Conservation (phyloP, 2,329 filamentous ascomycete species). For the Botryotinia narcissicola region DNA sequence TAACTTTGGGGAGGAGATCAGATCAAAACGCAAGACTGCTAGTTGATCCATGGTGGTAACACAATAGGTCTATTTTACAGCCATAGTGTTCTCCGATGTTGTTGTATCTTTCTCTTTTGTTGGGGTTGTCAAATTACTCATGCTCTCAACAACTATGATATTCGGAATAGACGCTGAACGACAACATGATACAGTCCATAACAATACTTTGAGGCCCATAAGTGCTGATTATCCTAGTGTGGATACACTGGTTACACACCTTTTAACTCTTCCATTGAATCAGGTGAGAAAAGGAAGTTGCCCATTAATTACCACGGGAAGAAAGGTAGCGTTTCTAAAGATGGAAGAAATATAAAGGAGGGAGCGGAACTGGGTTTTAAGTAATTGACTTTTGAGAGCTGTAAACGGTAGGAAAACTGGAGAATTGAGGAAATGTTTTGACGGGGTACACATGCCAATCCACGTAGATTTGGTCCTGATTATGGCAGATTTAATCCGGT, state of each 20-base stretch:
- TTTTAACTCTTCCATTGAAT: accelerated
- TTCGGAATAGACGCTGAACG: background rate
- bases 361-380: background rate
- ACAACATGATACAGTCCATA: accelerated
- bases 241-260: accelerated
- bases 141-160: background rate
- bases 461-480: accelerated
- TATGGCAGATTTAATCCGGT: accelerated
- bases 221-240: accelerated
- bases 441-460: background rate
- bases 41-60: background rate
- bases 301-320: accelerated
- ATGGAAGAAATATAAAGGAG: accelerated
- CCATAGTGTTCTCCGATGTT: accelerated
- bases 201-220: accelerated
- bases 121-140: background rate
- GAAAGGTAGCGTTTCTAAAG: background rate
- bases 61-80: background rate
- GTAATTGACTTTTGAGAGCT: accelerated
- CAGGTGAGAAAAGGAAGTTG: accelerated
- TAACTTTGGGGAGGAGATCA: background rate
- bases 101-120: background rate
- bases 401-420: accelerated
- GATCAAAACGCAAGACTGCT: background rate
- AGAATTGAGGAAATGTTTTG: background rate